A percentile compares a stretch with the other conserved stretches of the same genome.
These are phyloP conservation scores for Hypoxylon cercidicola DNA, from an alignment of 495 filamentous ascomycete genomes.

Conservation along the genomic window DNA sequence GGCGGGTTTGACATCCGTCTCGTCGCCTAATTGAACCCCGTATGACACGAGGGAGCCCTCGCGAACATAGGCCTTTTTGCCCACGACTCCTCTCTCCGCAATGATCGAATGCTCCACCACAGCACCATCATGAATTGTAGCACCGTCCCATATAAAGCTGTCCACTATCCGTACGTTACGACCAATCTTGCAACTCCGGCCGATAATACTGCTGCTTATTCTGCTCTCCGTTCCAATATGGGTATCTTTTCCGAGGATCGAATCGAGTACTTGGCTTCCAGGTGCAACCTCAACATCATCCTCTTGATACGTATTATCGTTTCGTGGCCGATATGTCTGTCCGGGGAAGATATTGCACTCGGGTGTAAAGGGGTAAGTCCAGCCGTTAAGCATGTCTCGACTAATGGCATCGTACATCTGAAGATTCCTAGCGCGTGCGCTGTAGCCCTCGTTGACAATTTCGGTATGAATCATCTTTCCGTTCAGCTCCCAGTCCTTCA, in stretches of 20 bases:
- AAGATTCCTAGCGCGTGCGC: constrained; percentile 83
- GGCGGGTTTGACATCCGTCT: constrained; percentile 46
- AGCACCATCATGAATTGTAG: constrained; percentile 75
- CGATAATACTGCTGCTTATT: constrained; percentile 79
- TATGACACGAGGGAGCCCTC: constrained; percentile 83
- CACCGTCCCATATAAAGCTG: constrained; percentile 92
- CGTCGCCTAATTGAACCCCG: constrained; percentile 75
- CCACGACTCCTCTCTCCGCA: constrained; percentile 74
- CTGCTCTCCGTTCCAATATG: constrained; percentile 76
- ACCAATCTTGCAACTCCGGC: constrained; percentile 85
- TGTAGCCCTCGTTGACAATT: constrained; percentile 81
- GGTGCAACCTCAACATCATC: constrained; percentile 71
- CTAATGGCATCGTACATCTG: constrained; percentile 92
- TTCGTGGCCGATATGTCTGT: constrained; percentile 78
- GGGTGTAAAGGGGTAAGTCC: constrained; percentile 93
- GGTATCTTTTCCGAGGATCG: constrained; percentile 79
- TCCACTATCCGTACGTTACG: constrained; percentile 80
- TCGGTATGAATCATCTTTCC: constrained; percentile 95
- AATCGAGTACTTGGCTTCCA: constrained; percentile 59
- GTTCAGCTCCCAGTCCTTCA: constrained; percentile 97
- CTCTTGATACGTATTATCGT: constrained; percentile 75
- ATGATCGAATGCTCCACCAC: constrained; percentile 79
- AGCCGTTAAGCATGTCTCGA: constrained; percentile 84
- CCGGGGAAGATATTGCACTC: constrained; percentile 84
- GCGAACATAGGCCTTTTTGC: constrained; percentile 73